phyloP scores from a whole-genome alignment of 805 yeast species.

The Myxozyma vanderwaltii region DNA sequence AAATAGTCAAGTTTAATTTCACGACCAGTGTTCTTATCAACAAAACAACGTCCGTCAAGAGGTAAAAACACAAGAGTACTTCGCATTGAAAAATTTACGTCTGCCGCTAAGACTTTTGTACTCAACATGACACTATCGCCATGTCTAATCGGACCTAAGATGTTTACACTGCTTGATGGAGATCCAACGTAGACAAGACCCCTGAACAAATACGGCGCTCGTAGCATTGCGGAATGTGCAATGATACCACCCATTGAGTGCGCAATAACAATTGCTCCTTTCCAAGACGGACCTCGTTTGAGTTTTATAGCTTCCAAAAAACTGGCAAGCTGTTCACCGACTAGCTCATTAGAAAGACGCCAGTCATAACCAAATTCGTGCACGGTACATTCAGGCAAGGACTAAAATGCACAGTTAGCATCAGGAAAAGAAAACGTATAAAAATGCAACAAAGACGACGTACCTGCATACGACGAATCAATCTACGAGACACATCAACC shows the following conservation, averaged over 20 bases:
- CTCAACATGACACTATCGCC: conserved; percentile 80
- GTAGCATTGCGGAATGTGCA: conserved; percentile 75
- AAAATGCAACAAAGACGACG: background rate
- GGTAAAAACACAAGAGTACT: conserved; percentile 81
- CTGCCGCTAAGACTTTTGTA: conserved; percentile 73
- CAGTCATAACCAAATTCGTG: conserved; percentile 91
- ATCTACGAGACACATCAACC: conserved; percentile 68
- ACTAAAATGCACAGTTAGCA: conserved; percentile 1
- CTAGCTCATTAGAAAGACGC: conserved; percentile 70
- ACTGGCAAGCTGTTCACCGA: conserved; percentile 55
- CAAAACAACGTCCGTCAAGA: conserved; percentile 69
- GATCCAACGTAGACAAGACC: conserved; percentile 81
- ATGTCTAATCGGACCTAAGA: conserved; percentile 78
- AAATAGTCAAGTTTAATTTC: conserved; percentile 71
- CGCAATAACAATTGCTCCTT: conserved; percentile 71
- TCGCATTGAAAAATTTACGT: conserved; percentile 86
- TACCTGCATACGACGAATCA: conserved; percentile 54
- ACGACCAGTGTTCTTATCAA: conserved; percentile 59
- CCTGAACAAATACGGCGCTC: conserved; percentile 65
- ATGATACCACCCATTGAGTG: conserved; percentile 95
- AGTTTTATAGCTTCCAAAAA: conserved; percentile 51
- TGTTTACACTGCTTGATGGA: conserved; percentile 82
- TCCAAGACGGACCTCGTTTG: conserved; percentile 47
- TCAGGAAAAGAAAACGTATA: background rate
- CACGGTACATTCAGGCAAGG: conserved; percentile 54